Base-by-base conservation (phyloP, 208 protist species). In the Balamuthia mandrillaris region DNA sequence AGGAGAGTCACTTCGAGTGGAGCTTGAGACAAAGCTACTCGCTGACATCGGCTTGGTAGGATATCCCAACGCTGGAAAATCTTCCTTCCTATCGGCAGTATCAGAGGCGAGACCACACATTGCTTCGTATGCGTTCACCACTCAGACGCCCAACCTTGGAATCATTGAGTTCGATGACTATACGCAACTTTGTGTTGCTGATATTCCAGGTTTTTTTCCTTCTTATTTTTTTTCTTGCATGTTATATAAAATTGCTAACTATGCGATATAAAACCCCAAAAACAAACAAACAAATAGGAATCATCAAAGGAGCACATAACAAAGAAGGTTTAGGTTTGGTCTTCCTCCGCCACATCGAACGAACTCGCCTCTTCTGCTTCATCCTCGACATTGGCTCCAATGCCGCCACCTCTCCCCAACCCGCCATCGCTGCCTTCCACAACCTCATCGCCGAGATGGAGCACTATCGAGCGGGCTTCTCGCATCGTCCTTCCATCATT, bases 1-100 rank as follows among this genome's bases (percentile, higher is more conserved):
- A 41, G 3, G 51, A 75, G 21, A 33, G 66, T 5, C 66, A 75
- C n/a, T 75, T 75, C 66, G 51, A 75, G 35, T 93, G 14, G 51
- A 90, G 31, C 44, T 95, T 0, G 92, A 95, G 65, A 75, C 94
- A 1, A 93, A 93, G 81, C 86, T 87, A 3, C 81, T 95, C 41
- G 92, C 92, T 14, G 92, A 95, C 31, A 84, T 95, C 58, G 92
- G 91, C 10, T 86, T 95, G 3, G 92, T 95, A 1, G 92, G 92
- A 18, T 88, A 91, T 24, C 92, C 92, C 1, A 95, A 95, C 72
- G 92, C 92, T 14, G 92, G 89, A 24, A 93, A 93, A 56, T 91
- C 86, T 7, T 89, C 66, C 18, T 56, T 89, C 33, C 60, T 90
- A 14, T 58, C 18, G 4, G 65, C 85, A n/a, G 52, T 90, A 3